These are phyloP conservation scores for Penicillium brasilianum DNA, from an alignment of 2,329 filamentous ascomycete genomes.

Conservation along the genomic window DNA sequence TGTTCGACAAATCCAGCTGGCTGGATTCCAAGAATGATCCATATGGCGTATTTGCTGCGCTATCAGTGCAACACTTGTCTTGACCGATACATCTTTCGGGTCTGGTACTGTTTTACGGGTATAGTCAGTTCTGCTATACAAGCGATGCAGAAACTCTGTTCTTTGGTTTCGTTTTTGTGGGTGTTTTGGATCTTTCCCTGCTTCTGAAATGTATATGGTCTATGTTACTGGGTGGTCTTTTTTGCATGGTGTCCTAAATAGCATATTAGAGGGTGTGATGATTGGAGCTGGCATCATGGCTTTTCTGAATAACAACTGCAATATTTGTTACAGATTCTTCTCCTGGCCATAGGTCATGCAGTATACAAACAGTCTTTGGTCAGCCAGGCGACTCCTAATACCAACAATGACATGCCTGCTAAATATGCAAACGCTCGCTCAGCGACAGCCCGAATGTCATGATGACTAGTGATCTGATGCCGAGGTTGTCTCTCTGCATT, in stretches of 20 bases:
- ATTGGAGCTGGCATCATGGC: conserved; percentile 1
- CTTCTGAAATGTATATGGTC: conserved; percentile 12
- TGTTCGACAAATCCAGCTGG: conserved; percentile 18
- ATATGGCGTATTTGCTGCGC: neutral
- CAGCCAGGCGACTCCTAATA: neutral
- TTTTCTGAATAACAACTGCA: neutral
- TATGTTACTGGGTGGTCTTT: conserved; percentile 8
- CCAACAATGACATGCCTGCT: neutral
- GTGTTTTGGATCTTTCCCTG: neutral
- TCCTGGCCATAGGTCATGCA: neutral
- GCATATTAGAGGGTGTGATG: conserved; percentile 25
- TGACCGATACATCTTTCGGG: neutral
- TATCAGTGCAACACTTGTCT: neutral
- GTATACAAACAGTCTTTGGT: neutral
- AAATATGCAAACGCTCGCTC: neutral
- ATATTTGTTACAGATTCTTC: neutral
- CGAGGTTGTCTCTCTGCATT: neutral
- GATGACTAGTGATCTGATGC: neutral
- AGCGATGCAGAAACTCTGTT: neutral
- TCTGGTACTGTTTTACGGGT: neutral
- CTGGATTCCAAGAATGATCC: conserved; percentile 14
- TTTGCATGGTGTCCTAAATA: conserved; percentile 16
- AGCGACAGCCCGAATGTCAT: neutral
- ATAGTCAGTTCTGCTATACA: neutral
- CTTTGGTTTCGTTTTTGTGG: neutral